A percentile compares a stretch with the other conserved stretches of the same genome.
Conservation (phyloP, 805 yeast genomes). For the Novakomyces olei region DNA sequence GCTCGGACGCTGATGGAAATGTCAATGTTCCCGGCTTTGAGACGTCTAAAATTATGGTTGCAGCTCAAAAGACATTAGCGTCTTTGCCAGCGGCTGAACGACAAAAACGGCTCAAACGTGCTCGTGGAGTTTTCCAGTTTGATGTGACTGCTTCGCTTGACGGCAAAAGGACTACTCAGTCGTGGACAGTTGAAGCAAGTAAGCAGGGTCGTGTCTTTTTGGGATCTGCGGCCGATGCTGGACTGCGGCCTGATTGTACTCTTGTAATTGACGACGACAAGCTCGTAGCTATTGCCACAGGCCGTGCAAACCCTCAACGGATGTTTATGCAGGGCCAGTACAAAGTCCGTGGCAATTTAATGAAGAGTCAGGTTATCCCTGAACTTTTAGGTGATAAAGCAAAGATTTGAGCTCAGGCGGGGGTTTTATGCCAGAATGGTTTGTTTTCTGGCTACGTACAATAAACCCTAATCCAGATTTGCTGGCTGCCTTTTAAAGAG, state of each 20-base stretch:
- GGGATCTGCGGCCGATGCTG: constrained; percentile 20
- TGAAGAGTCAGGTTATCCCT: constrained; percentile 69
- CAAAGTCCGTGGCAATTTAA: constrained; percentile 73
- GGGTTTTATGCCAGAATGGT: too few relatives aligned
- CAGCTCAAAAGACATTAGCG: neutral
- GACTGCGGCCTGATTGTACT: too few relatives aligned
- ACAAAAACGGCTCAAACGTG: neutral
- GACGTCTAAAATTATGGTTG: neutral
- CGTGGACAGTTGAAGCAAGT: constrained; percentile 52
- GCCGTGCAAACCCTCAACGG: constrained; percentile 65
- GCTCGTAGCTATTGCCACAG: constrained; percentile 46
- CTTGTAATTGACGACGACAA: constrained; percentile 45
- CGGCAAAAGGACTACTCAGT: constrained; percentile 31
- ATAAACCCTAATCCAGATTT: too few relatives aligned
- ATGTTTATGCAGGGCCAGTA: constrained; percentile 66
- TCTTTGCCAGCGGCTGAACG: neutral
- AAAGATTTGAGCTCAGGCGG: too few relatives aligned
- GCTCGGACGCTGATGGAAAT: neutral
- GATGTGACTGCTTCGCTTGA: constrained; percentile 34
- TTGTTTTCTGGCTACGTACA: too few relatives aligned
- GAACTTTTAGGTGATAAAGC: constrained; percentile 36
- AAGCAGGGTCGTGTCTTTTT: constrained; percentile 30
- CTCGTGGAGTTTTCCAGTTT: neutral
- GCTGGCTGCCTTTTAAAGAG: too few relatives aligned
- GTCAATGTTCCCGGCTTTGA: neutral